Conservation (phyloP, 2,329 filamentous ascomycete genomes). For the Penicillium aurantiogriseum region DNA sequence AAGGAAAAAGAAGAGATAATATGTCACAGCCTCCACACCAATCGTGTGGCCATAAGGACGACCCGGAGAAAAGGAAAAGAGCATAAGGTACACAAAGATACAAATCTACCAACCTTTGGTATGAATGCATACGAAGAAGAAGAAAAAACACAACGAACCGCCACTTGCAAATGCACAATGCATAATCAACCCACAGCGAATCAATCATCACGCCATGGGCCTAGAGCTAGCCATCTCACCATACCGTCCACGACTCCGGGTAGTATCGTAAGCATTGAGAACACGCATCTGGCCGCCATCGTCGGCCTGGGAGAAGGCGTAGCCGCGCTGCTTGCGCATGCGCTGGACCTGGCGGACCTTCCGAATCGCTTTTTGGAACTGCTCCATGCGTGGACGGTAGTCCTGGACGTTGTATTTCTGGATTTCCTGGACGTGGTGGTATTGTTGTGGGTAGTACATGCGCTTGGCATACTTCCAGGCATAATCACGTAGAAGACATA, state of each 20-base stretch:
- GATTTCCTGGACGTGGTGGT: constrained; percentile 98
- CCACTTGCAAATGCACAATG: constrained; percentile 8
- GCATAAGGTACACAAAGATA: constrained; percentile 20
- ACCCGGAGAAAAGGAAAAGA: constrained; percentile 17
- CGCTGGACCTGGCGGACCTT: constrained; percentile 97
- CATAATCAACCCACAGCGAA: constrained; percentile 9
- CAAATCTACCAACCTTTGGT: constrained; percentile 17
- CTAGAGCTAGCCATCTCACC: constrained; percentile 83
- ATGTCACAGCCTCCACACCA: constrained; percentile 22
- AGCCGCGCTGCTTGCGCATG: constrained; percentile 98
- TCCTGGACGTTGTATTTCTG: constrained; percentile 99
- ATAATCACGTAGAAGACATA: constrained; percentile 86
- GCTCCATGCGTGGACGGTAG: constrained; percentile 97
- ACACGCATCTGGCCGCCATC: constrained; percentile 87
- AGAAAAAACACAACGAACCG: constrained; percentile 14
- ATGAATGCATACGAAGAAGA: constrained; percentile 15
- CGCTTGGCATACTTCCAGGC: constrained; percentile 96
- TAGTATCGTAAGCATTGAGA: constrained; percentile 96
- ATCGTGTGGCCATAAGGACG: constrained; percentile 17
- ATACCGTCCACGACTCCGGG: constrained; percentile 82
- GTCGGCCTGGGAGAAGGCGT: constrained; percentile 96
- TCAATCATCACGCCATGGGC: constrained; percentile 30
- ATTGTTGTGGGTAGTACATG: constrained; percentile 94
- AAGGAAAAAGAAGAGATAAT: constrained; percentile 3
- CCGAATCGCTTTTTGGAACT: constrained; percentile 98